A percentile compares a stretch with the other conserved stretches of the same genome.
Conservation (phyloP, 2,329 filamentous ascomycete genomes). For the Pseudogymnoascus sp. region DNA sequence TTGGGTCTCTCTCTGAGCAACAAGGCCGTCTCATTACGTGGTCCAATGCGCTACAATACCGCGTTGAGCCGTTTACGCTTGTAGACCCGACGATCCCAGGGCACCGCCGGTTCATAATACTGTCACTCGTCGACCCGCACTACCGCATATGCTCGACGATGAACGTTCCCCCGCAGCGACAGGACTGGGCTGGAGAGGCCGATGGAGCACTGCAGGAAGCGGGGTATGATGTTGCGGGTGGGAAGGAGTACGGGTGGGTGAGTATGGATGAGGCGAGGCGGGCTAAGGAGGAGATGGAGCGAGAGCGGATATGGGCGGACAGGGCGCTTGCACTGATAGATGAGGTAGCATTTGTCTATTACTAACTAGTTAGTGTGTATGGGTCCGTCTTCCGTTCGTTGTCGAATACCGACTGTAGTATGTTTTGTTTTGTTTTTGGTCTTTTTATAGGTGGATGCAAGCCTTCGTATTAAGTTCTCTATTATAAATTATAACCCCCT, state of each 20-base stretch:
- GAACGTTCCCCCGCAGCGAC: conserved; percentile 41
- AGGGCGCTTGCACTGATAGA: not conserved
- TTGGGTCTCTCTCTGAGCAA: not conserved
- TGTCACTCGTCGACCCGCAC: conserved; percentile 51
- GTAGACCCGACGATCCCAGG: conserved; percentile 41
- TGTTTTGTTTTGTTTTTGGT: too few species aligned
- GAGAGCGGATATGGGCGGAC: not conserved
- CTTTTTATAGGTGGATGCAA: not conserved
- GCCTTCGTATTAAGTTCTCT: not conserved
- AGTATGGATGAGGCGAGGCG: not conserved
- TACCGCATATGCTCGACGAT: conserved; percentile 40
- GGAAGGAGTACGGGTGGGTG: not conserved
- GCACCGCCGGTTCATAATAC: conserved; percentile 45
- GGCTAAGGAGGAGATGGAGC: not conserved
- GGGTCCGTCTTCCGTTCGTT: too few species aligned
- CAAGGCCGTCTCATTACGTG: not conserved
- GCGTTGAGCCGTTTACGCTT: conserved; percentile 42
- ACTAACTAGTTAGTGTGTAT: not conserved
- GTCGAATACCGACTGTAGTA: too few species aligned
- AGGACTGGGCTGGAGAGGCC: conserved; percentile 32
- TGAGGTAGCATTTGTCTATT: not conserved
- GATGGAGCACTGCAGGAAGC: not conserved
- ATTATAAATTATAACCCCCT: not conserved
- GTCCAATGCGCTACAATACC: conserved; percentile 34
- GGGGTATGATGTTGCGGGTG: not conserved